Conservation (phyloP, 2,329 filamentous ascomycete species). For the Tolypocladium tropicale region DNA sequence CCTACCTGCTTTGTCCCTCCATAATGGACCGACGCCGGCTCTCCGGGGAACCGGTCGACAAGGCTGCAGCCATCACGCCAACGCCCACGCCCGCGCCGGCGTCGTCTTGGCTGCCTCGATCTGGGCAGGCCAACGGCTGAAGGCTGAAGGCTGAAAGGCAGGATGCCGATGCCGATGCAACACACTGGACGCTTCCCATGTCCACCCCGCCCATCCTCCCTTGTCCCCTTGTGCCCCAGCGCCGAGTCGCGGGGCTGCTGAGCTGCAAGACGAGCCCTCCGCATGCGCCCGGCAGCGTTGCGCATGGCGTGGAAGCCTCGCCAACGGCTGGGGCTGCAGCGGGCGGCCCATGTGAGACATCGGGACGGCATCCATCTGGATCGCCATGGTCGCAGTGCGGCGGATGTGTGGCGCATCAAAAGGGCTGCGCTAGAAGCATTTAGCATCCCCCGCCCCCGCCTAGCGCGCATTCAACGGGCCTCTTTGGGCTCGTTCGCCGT, state of each 20-base stretch:
- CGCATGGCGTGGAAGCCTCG: neutral
- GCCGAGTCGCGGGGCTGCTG: neutral
- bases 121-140: neutral
- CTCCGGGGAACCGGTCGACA: neutral
- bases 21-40: no score
- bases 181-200: no score
- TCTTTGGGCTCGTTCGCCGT: neutral
- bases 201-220: no score
- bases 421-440: neutral
- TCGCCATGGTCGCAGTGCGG: neutral
- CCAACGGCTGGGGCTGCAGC: neutral
- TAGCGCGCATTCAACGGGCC: neutral
- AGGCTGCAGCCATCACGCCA: neutral
- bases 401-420: neutral
- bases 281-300: no score
- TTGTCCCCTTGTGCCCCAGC: no score
- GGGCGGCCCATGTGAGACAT: neutral
- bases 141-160: no score
- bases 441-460: neutral
- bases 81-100: neutral
- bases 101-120: neutral
- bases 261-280: neutral
- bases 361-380: neutral
- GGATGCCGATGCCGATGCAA: neutral
- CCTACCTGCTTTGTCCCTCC: no score